A percentile compares a stretch with the other conserved stretches of the same genome.
These are phyloP conservation scores for Ailanthus altissimus DNA, from an alignment of 345 rosid genomes.

Conservation along the genomic window DNA sequence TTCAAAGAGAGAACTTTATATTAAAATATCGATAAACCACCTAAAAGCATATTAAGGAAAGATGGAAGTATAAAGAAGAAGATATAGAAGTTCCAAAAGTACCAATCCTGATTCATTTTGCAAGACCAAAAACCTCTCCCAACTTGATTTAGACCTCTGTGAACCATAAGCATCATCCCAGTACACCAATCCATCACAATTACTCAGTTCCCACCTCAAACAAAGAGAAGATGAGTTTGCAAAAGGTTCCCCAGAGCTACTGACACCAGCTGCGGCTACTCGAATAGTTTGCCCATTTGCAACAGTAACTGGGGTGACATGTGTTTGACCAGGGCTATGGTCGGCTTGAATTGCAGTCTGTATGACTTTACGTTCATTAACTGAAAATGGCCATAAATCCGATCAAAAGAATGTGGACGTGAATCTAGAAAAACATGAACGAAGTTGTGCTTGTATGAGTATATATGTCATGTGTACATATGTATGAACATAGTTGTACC, in stretches of 20 bases:
- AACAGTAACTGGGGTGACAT: conserved; percentile 65
- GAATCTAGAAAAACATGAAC: conserved; percentile 7
- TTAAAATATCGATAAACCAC: background rate
- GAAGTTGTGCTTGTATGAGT: background rate
- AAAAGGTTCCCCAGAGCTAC: conserved; percentile 67
- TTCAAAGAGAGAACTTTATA: background rate
- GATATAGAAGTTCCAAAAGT: conserved; percentile 22
- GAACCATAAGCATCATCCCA: conserved; percentile 65
- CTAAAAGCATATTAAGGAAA: conserved; percentile 4
- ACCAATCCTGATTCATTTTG: conserved; percentile 85
- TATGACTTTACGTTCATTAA: conserved; percentile 64
- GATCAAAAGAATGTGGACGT: conserved; percentile 22
- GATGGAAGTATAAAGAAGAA: conserved; percentile 5
- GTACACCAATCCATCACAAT: conserved; percentile 67
- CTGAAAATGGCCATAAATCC: conserved; percentile 45
- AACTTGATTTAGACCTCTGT: conserved; percentile 50
- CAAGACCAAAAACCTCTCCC: conserved; percentile 86
- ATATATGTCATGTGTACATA: background rate
- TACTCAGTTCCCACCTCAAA: conserved; percentile 76
- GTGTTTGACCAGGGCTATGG: conserved; percentile 52
- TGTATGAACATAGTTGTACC: conserved; percentile 43
- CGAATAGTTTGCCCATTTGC: conserved; percentile 88
- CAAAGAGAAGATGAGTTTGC: conserved; percentile 89
- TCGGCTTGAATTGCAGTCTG: conserved; percentile 60
- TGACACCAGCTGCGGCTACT: conserved; percentile 73